Evolutionary conservation across 2,329 filamentous ascomycete genomes (phyloP).

Genomic region (Volutella citrinella): DNA sequence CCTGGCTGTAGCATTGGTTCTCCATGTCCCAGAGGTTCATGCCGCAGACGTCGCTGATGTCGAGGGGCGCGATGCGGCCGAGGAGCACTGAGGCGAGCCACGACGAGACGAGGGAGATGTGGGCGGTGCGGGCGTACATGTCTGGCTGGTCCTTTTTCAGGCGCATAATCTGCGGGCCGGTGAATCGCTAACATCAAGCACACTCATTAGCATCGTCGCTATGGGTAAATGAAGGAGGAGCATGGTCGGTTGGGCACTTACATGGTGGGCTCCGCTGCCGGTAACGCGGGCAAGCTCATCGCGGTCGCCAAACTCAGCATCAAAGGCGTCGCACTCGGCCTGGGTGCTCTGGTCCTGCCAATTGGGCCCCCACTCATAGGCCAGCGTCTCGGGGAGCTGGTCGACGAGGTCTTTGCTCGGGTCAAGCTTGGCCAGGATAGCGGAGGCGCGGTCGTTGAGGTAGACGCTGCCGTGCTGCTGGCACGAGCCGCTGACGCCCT

Average conservation of each 20-base stretch:
- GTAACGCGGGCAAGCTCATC: constrained; percentile 73
- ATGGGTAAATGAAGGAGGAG: too few species aligned
- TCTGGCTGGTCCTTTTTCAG: constrained; percentile 78
- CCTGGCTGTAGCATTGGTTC: constrained; percentile 68
- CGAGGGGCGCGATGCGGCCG: constrained; percentile 80
- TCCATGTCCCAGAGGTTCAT: constrained; percentile 96
- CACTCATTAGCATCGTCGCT: constrained; percentile 6
- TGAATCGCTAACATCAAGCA: constrained; percentile 72
- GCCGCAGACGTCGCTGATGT: constrained; percentile 91
- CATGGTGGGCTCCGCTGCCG: constrained; percentile 92
- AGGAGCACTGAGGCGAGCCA: constrained; percentile 91
- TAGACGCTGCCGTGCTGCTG: constrained; percentile 99
- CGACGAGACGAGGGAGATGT: constrained; percentile 92
- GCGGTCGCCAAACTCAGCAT: constrained; percentile 63
- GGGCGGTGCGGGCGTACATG: constrained; percentile 74
- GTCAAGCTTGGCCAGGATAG: constrained; percentile 60
- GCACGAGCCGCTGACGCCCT: constrained; percentile 83
- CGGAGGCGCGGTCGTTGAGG: constrained; percentile 72
- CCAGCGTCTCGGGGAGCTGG: constrained; percentile 71
- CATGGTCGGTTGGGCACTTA: too few species aligned
- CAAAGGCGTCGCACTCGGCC: constrained; percentile 85
- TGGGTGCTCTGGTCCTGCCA: constrained; percentile 98
- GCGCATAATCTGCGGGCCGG: constrained; percentile 91
- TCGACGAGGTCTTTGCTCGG: constrained; percentile 61
- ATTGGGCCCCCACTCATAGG: constrained; percentile 86